phyloP scores from a whole-genome alignment of 2,329 filamentous ascomycete genomes.

The Dothiorella sarmentorum region DNA sequence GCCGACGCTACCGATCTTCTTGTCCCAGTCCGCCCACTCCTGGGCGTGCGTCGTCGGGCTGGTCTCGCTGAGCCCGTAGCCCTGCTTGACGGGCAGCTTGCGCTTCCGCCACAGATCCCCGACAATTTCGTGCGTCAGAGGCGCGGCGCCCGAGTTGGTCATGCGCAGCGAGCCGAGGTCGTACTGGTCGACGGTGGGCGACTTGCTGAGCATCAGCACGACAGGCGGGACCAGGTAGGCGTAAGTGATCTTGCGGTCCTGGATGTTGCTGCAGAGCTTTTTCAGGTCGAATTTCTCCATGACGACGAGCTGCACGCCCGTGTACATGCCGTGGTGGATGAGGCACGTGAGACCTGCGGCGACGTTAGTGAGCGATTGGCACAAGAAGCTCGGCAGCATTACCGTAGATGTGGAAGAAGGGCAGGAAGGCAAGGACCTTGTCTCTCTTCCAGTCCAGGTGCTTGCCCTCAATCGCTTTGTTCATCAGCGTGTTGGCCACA shows the following conservation, averaged over 20 bases:
- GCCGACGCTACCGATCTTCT: slow-evolving; percentile 74
- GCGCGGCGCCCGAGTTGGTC: slow-evolving; percentile 84
- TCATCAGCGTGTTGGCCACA: slow-evolving; percentile 62
- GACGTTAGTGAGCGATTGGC: slow-evolving; percentile 17
- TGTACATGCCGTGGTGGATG: slow-evolving; percentile 64
- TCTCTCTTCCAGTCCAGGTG: slow-evolving; percentile 64
- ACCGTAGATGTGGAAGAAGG: slow-evolving; percentile 92
- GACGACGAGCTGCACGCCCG: slow-evolving; percentile 64
- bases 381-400: slow-evolving; percentile 25
- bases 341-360: slow-evolving; percentile 63
- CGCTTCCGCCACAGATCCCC: slow-evolving; percentile 71
- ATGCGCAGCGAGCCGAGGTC: slow-evolving; percentile 75
- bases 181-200: slow-evolving; percentile 74
- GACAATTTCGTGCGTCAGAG: slow-evolving; percentile 75
- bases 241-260: slow-evolving; percentile 72
- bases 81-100: slow-evolving; percentile 81
- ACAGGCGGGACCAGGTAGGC: slow-evolving; percentile 82
- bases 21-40: slow-evolving; percentile 71
- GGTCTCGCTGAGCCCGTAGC: slow-evolving; percentile 86
- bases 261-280: slow-evolving; percentile 71
- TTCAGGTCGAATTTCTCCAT: slow-evolving; percentile 81
- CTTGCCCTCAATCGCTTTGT: slow-evolving; percentile 33
- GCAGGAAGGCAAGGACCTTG: slow-evolving; percentile 72
- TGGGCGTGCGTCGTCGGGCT: slow-evolving; percentile 75
- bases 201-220: slow-evolving; percentile 74